phyloP scores from a whole-genome alignment of 805 yeast genomes.

The Tetrapisispora arboricola region DNA sequence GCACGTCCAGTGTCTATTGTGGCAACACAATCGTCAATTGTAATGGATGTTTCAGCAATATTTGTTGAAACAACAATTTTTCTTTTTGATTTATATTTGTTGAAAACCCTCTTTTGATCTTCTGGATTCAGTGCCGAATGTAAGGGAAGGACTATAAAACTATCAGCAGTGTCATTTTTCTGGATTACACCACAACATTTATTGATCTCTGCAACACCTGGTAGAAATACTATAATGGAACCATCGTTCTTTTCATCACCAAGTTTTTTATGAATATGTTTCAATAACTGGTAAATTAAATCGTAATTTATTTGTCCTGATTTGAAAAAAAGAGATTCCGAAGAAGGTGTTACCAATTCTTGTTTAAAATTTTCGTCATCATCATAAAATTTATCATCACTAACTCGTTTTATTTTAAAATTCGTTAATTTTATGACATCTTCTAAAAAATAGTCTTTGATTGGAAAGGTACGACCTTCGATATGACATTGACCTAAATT shows the following conservation, averaged over 20 bases:
- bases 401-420: slow-evolving; percentile 37
- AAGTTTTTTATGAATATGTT: slow-evolving; percentile 42
- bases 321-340: slow-evolving; percentile 57
- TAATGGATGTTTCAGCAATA: slow-evolving; percentile 94
- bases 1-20: slow-evolving; percentile 85
- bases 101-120: slow-evolving; percentile 74
- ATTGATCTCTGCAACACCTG: slow-evolving; percentile 84
- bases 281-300: slow-evolving; percentile 48
- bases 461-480: slow-evolving; percentile 91
- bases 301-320: slow-evolving; percentile 67
- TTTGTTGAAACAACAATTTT: slow-evolving; percentile 86
- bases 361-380: slow-evolving; percentile 14
- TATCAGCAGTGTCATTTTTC: slow-evolving; percentile 6
- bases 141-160: slow-evolving; percentile 52
- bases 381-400: slow-evolving; percentile 10
- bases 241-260: slow-evolving; percentile 39
- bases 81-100: slow-evolving; percentile 44
- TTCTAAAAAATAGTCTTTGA: slow-evolving; percentile 64
- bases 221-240: slow-evolving; percentile 74
- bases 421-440: slow-evolving; percentile 47
- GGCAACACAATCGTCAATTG: slow-evolving; percentile 89
- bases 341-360: slow-evolving; percentile 41
- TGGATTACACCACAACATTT: slow-evolving; percentile 35
- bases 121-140: slow-evolving; percentile 80
- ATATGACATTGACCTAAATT: slow-evolving; percentile 62